Evolutionary conservation across 177 flowering plant species (phyloP), one percentile per base, ranked within the genome.

Genomic region (Vitis hybrid): DNA sequence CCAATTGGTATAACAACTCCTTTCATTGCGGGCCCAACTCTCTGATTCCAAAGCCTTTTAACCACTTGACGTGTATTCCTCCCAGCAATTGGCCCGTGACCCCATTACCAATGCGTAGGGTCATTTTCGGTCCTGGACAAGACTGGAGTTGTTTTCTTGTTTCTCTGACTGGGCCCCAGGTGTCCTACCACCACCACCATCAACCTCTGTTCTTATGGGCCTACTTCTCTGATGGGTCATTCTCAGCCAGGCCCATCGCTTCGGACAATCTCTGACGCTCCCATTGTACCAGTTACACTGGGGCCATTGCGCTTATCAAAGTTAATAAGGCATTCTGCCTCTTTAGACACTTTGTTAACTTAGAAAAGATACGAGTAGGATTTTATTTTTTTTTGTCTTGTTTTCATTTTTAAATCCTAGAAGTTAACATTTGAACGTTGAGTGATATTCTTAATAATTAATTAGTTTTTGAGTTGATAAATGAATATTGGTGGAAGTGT

Each of bases 81-180:
- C 12, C 14, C 47, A 0, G 8, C 52, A 15, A 13, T 51, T 4
- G 71, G 70, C 28, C 55, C 57, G 71, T 59, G 62, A 50, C 28
- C 33, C 44, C 44, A 38, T 24, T 28, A 11, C 65, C 47, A 9
- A 9, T 56, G 52, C 67, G 82, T 70, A 58, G 82, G 85, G 82
- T 82, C 82, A 4, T 62, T 79, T 73, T 77, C 75, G 18, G 67
- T 22, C 68, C 65, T 64, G 65, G 73, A 68, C 72, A 64, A 59
- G 75, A 73, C 72, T 65, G 56, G 33, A 73, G 74, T 63, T 79
- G 84, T 79, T 73, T 71, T 66, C 15, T 49, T 38, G 72, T 72
- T 72, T 60, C 50, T 8, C 50, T 17, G 49, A 12, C 50, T 65
- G 68, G 78, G 67, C 72, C 77, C 64, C 2, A 14, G 28, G 13